A percentile compares a stretch with the other conserved stretches of the same genome.
Conservation (phyloP, 768 basidiomycete species). For the Boletus fagicola region DNA sequence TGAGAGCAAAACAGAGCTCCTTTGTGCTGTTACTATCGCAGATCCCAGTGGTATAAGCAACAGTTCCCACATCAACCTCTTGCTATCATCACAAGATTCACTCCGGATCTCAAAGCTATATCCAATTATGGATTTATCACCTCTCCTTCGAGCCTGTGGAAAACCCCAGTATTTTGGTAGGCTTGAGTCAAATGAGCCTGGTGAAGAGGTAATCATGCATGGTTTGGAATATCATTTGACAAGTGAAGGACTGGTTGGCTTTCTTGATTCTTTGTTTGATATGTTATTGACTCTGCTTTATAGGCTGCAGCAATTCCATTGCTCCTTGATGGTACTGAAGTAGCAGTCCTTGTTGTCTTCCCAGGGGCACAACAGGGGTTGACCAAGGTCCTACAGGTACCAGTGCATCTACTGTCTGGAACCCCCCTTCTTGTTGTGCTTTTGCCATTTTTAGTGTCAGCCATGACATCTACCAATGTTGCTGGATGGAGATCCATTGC, state of each 20-base stretch:
- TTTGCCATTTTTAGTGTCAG: conserved; percentile 26
- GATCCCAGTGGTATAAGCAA: conserved; percentile 43
- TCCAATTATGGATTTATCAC: conserved; percentile 43
- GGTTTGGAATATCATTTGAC: conserved; percentile 47
- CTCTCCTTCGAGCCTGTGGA: conserved; percentile 50
- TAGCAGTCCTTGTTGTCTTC: conserved; percentile 59
- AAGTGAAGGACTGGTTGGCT: conserved; percentile 46
- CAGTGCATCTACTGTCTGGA: conserved; percentile 25
- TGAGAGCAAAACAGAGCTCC: conserved; percentile 37
- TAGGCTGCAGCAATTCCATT: conserved; percentile 53
- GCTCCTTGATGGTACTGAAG: conserved; percentile 43
- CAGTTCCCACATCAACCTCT: conserved; percentile 50
- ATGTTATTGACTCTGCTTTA: conserved; percentile 2
- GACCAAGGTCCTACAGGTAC: conserved; percentile 42
- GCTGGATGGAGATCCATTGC: conserved; percentile 18
- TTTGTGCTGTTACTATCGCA: conserved; percentile 50
- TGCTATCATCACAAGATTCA: conserved; percentile 40
- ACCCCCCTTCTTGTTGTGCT: conserved; percentile 26
- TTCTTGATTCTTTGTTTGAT: background rate
- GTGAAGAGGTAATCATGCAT: conserved; percentile 41
- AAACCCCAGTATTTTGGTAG: conserved; percentile 52
- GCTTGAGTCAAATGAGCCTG: conserved; percentile 40
- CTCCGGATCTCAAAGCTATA: conserved; percentile 50
- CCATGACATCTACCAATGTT: conserved; percentile 6
- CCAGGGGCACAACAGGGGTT: conserved; percentile 38